Conservation (phyloP, 2,329 filamentous ascomycete species). For the Alternaria arborescens region DNA sequence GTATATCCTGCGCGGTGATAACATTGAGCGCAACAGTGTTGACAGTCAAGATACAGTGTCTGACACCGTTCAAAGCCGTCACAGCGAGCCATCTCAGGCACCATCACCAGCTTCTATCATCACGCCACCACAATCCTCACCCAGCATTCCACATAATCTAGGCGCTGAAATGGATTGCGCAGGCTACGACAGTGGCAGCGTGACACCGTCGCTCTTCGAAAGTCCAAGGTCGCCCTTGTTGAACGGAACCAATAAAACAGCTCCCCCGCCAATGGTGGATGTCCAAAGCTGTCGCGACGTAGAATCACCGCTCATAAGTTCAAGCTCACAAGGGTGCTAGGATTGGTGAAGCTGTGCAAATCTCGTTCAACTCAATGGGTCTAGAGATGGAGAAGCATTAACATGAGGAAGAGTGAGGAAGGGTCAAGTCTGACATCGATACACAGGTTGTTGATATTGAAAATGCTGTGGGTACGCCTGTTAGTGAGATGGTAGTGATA, state of each 20-base stretch:
- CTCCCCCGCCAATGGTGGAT: neutral
- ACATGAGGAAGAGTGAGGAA: neutral
- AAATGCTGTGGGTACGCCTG: no score
- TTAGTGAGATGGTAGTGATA: neutral
- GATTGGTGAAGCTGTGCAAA: neutral
- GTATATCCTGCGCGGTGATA: slow-evolving; percentile 5
- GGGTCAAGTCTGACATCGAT: neutral
- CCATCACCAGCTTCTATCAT: neutral
- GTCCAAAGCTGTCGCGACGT: neutral
- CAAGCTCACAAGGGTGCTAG: neutral
- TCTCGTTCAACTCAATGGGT: neutral
- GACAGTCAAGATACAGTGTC: neutral
- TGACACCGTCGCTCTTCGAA: neutral
- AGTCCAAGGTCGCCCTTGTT: neutral
- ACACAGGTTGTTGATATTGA: no score
- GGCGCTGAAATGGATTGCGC: neutral
- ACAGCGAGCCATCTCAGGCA: neutral
- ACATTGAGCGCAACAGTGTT: neutral
- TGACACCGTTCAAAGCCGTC: neutral
- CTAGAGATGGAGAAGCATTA: neutral
- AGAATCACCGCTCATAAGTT: neutral
- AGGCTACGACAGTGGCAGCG: neutral
- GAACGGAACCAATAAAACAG: no score
- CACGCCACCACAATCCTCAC: neutral
- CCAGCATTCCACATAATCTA: neutral